Evolutionary conservation across 306 rosid species (phyloP).

Genomic region (Gynostemma pentaphyllum): DNA sequence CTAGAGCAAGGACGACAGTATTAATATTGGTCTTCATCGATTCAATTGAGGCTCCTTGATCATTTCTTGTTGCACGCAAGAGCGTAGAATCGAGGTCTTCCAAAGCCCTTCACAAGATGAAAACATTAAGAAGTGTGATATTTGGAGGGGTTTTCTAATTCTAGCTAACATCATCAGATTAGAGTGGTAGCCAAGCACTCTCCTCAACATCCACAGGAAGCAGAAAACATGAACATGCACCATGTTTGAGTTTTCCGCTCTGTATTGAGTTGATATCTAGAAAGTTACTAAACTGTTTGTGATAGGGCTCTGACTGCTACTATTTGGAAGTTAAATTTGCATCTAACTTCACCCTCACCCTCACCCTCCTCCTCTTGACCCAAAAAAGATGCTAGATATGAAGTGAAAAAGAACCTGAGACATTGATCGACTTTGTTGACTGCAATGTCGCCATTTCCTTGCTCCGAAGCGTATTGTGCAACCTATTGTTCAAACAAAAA

Average conservation of each 20-base stretch:
- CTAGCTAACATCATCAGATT: background rate
- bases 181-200: background rate
- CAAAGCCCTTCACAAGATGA: slow-evolving; percentile 45
- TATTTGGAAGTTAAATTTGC: background rate
- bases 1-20: slow-evolving; percentile 46
- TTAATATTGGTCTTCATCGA: slow-evolving; percentile 59
- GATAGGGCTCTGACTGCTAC: background rate
- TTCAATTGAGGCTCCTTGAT: slow-evolving; percentile 52
- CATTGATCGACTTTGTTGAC: slow-evolving; percentile 57
- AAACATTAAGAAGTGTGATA: background rate
- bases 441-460: slow-evolving; percentile 63
- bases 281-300: background rate
- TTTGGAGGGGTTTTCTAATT: background rate
- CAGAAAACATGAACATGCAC: background rate
- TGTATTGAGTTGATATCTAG: background rate
- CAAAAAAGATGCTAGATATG: background rate
- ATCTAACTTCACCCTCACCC: background rate
- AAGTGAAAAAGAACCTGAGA: slow-evolving; percentile 37
- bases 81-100: slow-evolving; percentile 82
- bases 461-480: slow-evolving; percentile 77
- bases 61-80: slow-evolving; percentile 79
- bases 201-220: background rate
- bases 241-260: background rate
- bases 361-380: background rate
- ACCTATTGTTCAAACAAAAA: slow-evolving; percentile 36